Evolutionary conservation across 2,329 filamentous ascomycete species (phyloP), one percentile per base, ranked within the genome.

Genomic region (Alternaria gaisen): DNA sequence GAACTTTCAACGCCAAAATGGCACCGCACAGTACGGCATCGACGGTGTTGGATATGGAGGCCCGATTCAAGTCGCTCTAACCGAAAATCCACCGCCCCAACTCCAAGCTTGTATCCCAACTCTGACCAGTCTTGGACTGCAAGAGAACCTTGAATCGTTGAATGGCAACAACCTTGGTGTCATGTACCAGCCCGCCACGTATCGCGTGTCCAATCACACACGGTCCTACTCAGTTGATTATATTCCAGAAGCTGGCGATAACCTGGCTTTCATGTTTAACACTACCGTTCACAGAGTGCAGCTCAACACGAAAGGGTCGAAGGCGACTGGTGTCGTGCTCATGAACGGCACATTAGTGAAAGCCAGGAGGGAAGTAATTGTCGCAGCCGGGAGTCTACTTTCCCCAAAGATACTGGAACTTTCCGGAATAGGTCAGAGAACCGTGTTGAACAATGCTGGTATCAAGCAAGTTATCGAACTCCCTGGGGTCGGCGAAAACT

Each of bases 151-250:
- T 11, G 72, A 83, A 43, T 84, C 82, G 5, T 73, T 86, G 9
- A 77, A 79, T 9, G 85, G 85, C 3, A 80, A 83, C 48, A 82
- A 80, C n/a, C 68, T 85, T 4, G 85, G 85, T 4, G 40, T 50
- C 6, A 82, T 82, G n/a, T 83, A 82, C 75, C 81, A 79, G 36
- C 82, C 83, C 58, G 78, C 84, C 22, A 83, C 79, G 57, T 83
- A 80, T 58, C 80, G 86, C 22, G 76, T 80, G 3, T 77, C 75
- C 8, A 79, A 80, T 32, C 84, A 82, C 63, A 80, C 76, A 12
- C 77, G 85, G 22, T 85, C 82, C 3, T 86, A 85, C 69, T 76
- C 77, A 32, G 80, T 79, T 30, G 77, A 77, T 1, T 85, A 84
- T 57, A 69, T 82, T 0, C 70, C 79, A 2, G 65, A 76, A 22